phyloP scores from a whole-genome alignment of 345 rosid genomes.

The Gynandropsis gynandra region DNA sequence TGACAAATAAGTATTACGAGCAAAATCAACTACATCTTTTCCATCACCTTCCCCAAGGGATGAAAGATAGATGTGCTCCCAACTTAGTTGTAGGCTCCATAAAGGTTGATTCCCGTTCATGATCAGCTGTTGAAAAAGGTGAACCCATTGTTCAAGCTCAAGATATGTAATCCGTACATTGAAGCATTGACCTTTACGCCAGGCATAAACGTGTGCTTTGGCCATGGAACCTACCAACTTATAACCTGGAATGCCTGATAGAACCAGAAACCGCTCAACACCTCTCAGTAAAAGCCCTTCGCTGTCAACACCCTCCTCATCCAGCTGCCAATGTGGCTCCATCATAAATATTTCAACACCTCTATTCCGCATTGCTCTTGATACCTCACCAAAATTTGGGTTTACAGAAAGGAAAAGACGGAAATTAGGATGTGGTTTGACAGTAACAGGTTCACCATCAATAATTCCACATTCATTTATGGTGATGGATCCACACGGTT shows the following conservation, averaged over 20 bases:
- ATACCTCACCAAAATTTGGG: conserved; percentile 84
- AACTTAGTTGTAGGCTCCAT: conserved; percentile 85
- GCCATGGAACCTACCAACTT: conserved; percentile 74
- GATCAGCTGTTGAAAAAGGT: conserved; percentile 71
- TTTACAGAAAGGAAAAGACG: conserved; percentile 81
- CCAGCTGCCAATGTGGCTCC: conserved; percentile 80
- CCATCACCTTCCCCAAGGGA: conserved; percentile 71
- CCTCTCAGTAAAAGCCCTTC: conserved; percentile 54
- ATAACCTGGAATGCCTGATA: conserved; percentile 62
- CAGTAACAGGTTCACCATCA: conserved; percentile 77
- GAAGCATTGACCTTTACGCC: conserved; percentile 39
- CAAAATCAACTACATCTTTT: conserved; percentile 47
- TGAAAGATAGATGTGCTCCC: conserved; percentile 87
- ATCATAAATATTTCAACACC: conserved; percentile 92
- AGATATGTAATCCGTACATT: conserved; percentile 58
- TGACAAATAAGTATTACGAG: conserved; percentile 41
- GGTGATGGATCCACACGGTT: conserved; percentile 78
- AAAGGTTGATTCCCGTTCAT: conserved; percentile 53
- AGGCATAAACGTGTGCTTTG: conserved; percentile 71
- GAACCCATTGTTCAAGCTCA: conserved; percentile 86
- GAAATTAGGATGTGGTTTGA: conserved; percentile 77
- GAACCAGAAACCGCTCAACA: conserved; percentile 56
- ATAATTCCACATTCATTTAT: conserved; percentile 80
- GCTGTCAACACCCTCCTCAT: conserved; percentile 32
- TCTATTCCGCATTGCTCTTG: conserved; percentile 96